Evolutionary conservation across 2,329 filamentous ascomycete species (phyloP), one percentile per base, ranked within the genome.

Genomic region (Aspergillus sp.): DNA sequence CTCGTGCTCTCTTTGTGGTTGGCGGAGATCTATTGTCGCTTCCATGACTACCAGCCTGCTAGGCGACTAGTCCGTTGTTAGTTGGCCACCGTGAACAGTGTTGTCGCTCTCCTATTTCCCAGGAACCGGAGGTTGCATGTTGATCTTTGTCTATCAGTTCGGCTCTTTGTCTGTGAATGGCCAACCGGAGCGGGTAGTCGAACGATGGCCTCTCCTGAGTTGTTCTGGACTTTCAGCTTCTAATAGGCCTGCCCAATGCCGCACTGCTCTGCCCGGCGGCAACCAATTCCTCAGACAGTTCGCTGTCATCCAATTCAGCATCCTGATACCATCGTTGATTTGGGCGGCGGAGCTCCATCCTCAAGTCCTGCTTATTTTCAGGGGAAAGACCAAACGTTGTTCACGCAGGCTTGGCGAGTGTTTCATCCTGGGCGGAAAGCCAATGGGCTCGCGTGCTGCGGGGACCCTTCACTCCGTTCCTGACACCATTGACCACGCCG

Each of bases 351-450:
- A 41, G n/a, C 41, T 39, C 55, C 49, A 45, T 19, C 45, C 47
- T 33, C 17, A 41, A 12, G 45, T 51, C 24, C 19, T 47, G 27
- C n/a, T 49, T 45, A 45, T 50, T 54, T 61, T 52, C 48, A 59
- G 56, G 59, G 48, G 41, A 52, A 40, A 54, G 27, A 37, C 43
- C 49, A 51, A 47, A 65, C 59, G 61, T 64, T 64, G 62, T 58
- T 41, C 48, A 55, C 31, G 46, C 14, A 51, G 46, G 44, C 56
- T 62, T 57, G 62, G 58, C 45, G 31, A 37, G 23, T 59, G 64
- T 66, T 66, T 66, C 64, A 66, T 24, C 48, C 52, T 48, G 14
- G 4, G 12, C 6, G 19, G 11, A 33, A 5, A n/a, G 21, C 62
- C 58, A 64, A 60, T 59, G 40, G 55, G 15, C 2, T 37, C 17